Conservation (phyloP, 495 filamentous ascomycete genomes). For the Rhizodiscina lignyota region DNA sequence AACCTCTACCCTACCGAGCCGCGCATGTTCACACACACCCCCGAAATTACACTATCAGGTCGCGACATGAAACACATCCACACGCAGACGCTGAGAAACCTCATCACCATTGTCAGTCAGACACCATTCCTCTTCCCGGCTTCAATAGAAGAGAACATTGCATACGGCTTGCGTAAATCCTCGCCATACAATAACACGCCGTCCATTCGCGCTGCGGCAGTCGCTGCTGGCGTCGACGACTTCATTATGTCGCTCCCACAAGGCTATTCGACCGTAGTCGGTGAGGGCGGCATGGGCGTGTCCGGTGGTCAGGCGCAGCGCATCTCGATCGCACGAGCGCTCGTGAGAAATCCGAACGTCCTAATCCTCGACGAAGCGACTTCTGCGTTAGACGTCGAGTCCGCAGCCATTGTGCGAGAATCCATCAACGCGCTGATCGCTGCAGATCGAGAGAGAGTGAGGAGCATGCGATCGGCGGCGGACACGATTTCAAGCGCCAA, state of each 20-base stretch:
- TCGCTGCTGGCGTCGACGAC: conserved; percentile 57
- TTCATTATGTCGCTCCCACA: conserved; percentile 58
- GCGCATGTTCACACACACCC: no score
- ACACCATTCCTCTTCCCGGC: conserved; percentile 59
- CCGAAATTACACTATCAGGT: conserved; percentile 36
- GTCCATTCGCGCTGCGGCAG: conserved; percentile 31
- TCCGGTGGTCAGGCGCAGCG: conserved; percentile 79
- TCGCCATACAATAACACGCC: conserved; percentile 19
- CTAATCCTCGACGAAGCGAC: conserved; percentile 85
- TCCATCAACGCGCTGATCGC: conserved; percentile 38
- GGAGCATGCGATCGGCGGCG: conserved; percentile 11
- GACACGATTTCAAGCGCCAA: background rate
- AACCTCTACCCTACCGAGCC: conserved; percentile 37
- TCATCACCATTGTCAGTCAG: conserved; percentile 66
- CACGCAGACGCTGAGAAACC: conserved; percentile 43
- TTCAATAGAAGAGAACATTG: conserved; percentile 61
- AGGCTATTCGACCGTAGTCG: conserved; percentile 61
- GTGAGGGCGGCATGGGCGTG: conserved; percentile 57
- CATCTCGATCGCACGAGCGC: conserved; percentile 64
- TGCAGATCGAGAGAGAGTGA: conserved; percentile 2
- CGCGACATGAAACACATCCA: conserved; percentile 39
- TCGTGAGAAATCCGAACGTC: conserved; percentile 50
- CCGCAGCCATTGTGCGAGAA: conserved; percentile 46
- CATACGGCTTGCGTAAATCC: conserved; percentile 47
- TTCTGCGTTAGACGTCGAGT: conserved; percentile 54